phyloP scores from a whole-genome alignment of 306 rosid genomes.

The Senna siamea region DNA sequence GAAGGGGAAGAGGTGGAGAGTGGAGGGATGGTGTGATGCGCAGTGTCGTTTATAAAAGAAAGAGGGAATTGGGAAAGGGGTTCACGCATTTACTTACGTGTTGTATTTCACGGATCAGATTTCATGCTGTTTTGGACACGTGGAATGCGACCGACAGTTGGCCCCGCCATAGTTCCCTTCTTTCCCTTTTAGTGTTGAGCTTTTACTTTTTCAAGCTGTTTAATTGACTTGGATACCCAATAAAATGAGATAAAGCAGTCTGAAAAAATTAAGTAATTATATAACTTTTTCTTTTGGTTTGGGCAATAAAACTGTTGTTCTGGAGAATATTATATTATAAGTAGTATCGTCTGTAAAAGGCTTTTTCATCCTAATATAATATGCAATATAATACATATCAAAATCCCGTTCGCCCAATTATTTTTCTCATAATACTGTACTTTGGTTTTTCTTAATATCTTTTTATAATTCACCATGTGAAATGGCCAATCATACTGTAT shows the following conservation, averaged over 20 bases:
- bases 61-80: background rate
- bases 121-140: conserved; percentile 9
- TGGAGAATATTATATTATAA: background rate
- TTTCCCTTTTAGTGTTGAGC: background rate
- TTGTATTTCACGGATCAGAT: background rate
- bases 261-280: background rate
- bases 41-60: conserved; percentile 30
- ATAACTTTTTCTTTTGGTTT: too few relatives aligned
- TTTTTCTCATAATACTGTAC: too few relatives aligned
- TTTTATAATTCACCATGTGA: too few relatives aligned
- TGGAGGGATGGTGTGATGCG: background rate
- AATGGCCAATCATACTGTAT: too few relatives aligned
- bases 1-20: background rate
- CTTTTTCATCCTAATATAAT: too few relatives aligned
- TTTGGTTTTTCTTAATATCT: too few relatives aligned
- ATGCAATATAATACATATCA: too few relatives aligned
- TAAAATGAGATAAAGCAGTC: background rate
- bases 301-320: background rate
- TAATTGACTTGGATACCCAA: background rate
- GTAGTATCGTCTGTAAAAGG: too few relatives aligned
- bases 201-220: background rate
- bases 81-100: conserved; percentile 8
- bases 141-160: conserved; percentile 33
- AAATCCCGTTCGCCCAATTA: too few relatives aligned
- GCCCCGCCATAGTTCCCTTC: conserved; percentile 23